phyloP scores from a whole-genome alignment of 1,284 basidiomycete species.

The Coriolopsis trogii region DNA sequence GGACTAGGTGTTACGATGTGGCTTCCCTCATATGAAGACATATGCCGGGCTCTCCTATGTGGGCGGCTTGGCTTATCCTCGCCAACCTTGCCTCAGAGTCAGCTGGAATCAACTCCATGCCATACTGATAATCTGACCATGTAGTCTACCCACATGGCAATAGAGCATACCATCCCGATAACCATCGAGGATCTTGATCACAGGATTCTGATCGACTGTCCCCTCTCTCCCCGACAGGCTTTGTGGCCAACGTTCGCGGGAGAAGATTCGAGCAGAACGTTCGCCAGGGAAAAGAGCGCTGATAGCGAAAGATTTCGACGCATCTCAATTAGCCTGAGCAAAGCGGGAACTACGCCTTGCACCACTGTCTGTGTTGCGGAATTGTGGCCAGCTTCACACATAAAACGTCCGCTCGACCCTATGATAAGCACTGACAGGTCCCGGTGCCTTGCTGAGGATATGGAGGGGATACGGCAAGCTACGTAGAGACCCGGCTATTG shows the following conservation, averaged over 20 bases:
- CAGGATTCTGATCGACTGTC: not conserved
- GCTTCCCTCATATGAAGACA: not conserved
- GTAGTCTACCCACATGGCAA: slow-evolving; percentile 9
- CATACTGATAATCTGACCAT: slow-evolving; percentile 2
- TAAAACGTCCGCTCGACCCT: too few species aligned
- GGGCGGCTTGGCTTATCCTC: not conserved
- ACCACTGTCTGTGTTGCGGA: too few species aligned
- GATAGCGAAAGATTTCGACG: not conserved
- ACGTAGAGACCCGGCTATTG: too few species aligned
- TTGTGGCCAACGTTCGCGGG: slow-evolving; percentile 27
- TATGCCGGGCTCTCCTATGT: not conserved
- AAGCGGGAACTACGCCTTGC: too few species aligned
- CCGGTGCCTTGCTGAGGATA: too few species aligned
- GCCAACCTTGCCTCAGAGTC: not conserved
- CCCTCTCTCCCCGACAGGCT: not conserved
- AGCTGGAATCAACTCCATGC: not conserved
- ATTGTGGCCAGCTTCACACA: too few species aligned
- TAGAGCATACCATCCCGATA: slow-evolving; percentile 7
- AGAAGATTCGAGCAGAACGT: slow-evolving; percentile 16
- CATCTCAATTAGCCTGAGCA: too few species aligned
- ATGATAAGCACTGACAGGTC: too few species aligned
- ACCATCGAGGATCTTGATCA: slow-evolving; percentile 3
- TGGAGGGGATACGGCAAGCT: too few species aligned
- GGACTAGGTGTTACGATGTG: not conserved
- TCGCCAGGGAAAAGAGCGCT: not conserved